phyloP scores from a whole-genome alignment of 148 eudicot genomes.

The Spergularia marina region DNA sequence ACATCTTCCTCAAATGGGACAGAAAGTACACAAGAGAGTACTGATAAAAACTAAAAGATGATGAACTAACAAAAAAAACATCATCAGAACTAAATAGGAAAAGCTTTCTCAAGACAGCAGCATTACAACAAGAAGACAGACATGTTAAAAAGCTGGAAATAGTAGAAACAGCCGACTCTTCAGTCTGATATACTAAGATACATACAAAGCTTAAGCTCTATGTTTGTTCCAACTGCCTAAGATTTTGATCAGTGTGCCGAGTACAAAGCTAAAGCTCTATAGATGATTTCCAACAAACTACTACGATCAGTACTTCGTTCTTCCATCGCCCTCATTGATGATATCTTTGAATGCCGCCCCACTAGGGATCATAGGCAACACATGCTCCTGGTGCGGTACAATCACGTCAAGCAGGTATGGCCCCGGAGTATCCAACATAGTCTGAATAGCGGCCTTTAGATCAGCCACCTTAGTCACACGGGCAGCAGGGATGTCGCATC shows the following conservation, averaged over 20 bases:
- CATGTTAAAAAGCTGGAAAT: not conserved
- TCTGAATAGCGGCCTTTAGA: slow-evolving; percentile 70
- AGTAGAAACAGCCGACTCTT: not conserved
- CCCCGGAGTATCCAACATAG: slow-evolving; percentile 83
- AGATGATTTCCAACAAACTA: not conserved
- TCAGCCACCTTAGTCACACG: slow-evolving; percentile 59
- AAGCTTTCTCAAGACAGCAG: not conserved
- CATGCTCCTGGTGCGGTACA: slow-evolving; percentile 92
- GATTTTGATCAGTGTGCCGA: not conserved
- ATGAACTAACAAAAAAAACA: no score
- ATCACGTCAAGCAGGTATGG: slow-evolving; percentile 80
- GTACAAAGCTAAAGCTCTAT: slow-evolving; percentile 18
- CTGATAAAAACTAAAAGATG: no score
- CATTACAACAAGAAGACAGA: slow-evolving; percentile 1
- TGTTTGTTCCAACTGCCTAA: no score
- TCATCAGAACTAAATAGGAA: not conserved
- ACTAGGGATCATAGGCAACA: slow-evolving; percentile 89
- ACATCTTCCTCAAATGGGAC: no score
- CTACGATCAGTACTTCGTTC: slow-evolving; percentile 41
- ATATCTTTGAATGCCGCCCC: slow-evolving; percentile 74
- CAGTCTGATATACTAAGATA: no score
- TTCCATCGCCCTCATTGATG: slow-evolving; percentile 76
- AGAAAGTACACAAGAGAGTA: no score
- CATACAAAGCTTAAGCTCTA: no score
- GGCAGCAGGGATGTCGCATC: slow-evolving; percentile 63